A percentile compares a stretch with the other conserved stretches of the same genome.
These are phyloP conservation scores for Cardamine resedifolia DNA, from an alignment of 345 rosid genomes.

Conservation along the genomic window DNA sequence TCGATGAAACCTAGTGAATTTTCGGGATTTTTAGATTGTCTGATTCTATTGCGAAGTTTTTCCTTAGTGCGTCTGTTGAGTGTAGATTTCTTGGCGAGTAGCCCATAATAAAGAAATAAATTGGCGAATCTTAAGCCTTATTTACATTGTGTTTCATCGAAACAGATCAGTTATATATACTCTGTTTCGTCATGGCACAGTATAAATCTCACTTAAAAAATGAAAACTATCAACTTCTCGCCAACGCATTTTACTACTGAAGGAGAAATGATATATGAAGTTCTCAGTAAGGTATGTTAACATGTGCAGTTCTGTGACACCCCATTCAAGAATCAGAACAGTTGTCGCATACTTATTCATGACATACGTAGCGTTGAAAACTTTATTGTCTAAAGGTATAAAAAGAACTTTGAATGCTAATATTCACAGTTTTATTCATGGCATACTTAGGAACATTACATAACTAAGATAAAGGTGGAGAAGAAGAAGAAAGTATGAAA, in stretches of 20 bases:
- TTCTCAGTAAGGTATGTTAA: not conserved
- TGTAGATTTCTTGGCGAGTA: constrained; percentile 30
- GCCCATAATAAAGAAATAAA: constrained; percentile 27
- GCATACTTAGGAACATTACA: not conserved
- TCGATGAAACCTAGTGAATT: not conserved
- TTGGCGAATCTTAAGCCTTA: not conserved
- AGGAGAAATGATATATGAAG: not conserved
- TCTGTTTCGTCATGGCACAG: constrained; percentile 1
- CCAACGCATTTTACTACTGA: not conserved
- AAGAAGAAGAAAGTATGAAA: constrained; percentile 9
- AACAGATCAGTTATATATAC: not conserved
- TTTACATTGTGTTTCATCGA: not conserved
- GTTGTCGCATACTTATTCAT: constrained; percentile 12
- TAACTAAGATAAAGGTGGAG: not conserved
- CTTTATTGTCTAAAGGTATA: not conserved
- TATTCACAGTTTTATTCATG: constrained; percentile 19
- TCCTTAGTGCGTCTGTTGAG: constrained; percentile 24
- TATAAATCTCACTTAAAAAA: not conserved
- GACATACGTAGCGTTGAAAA: not conserved
- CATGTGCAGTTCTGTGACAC: not conserved
- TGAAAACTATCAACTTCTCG: not conserved
- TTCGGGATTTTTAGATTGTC: constrained; percentile 16
- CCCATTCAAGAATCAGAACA: not conserved
- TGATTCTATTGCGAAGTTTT: not conserved
- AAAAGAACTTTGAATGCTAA: constrained; percentile 9